A percentile compares a stretch with the other conserved stretches of the same genome.
Evolutionary conservation across 2,329 filamentous ascomycete species (phyloP).

Genomic region (Claviceps sorghi): DNA sequence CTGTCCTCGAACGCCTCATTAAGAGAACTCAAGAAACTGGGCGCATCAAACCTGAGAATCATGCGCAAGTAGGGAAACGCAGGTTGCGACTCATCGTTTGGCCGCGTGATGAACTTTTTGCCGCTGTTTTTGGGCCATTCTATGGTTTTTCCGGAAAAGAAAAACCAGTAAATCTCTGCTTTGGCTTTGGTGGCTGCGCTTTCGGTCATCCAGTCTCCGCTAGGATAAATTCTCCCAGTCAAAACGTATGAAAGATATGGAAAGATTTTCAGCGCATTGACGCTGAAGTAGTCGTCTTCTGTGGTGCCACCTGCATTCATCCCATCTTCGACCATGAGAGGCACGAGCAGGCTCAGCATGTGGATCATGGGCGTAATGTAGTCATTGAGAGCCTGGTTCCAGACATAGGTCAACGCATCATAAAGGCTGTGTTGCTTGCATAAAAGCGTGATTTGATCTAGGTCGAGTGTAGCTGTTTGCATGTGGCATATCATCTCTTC

Average conservation of each 20-base stretch:
- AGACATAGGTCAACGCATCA: constrained; percentile 91
- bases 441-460: constrained; percentile 79
- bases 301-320: constrained; percentile 39
- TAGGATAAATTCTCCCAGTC: constrained; percentile 84
- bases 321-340: constrained; percentile 41
- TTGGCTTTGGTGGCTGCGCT: constrained; percentile 64
- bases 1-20: constrained; percentile 96
- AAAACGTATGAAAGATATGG: constrained; percentile 86
- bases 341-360: constrained; percentile 54
- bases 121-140: constrained; percentile 56
- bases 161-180: constrained; percentile 77
- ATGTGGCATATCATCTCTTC: constrained; percentile 94
- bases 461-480: constrained; percentile 77
- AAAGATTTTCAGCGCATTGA: constrained; percentile 79
- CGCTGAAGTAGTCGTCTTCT: constrained; percentile 45
- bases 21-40: constrained; percentile 84
- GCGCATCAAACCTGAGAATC: constrained; percentile 75
- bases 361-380: constrained; percentile 86
- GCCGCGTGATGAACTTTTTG: constrained; percentile 46
- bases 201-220: constrained; percentile 59
- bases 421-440: constrained; percentile 89
- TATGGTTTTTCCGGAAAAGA: constrained; percentile 73
- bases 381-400: constrained; percentile 80
- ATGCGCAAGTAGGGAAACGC: constrained; percentile 75
- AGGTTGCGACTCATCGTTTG: constrained; percentile 43